A percentile compares a stretch with the other conserved stretches of the same genome.
phyloP scores from a whole-genome alignment of 495 filamentous ascomycete species.

The Hypoxylon rickii region DNA sequence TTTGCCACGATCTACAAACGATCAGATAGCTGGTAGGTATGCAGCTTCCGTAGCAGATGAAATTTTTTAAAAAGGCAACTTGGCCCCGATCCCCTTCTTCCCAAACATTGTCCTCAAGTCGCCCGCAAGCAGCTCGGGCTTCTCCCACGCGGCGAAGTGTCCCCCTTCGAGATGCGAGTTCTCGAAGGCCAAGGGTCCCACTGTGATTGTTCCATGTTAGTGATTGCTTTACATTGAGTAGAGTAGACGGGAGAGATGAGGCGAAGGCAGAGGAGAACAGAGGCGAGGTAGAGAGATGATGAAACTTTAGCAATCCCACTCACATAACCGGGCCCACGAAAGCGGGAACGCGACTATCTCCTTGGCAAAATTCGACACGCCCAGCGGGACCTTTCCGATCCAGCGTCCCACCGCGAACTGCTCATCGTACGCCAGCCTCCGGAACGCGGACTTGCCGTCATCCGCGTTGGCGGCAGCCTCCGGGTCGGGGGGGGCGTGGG shows the following conservation, averaged over 20 bases:
- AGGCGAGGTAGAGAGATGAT: background rate
- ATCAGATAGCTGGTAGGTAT: background rate
- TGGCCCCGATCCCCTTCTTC: slow-evolving; percentile 26
- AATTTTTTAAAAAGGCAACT: background rate
- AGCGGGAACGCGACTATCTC: slow-evolving; percentile 57
- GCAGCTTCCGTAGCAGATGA: background rate
- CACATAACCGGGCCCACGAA: slow-evolving; percentile 48
- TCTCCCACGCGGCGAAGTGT: slow-evolving; percentile 67
- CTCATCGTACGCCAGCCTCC: too few species aligned
- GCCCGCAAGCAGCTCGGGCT: slow-evolving; percentile 54
- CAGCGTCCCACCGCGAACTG: background rate
- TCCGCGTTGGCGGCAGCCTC: too few species aligned
- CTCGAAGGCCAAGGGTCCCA: slow-evolving; percentile 62
- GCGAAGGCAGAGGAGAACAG: too few species aligned
- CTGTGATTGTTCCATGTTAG: background rate
- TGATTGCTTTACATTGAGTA: background rate
- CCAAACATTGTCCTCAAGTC: slow-evolving; percentile 64
- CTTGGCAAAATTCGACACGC: slow-evolving; percentile 54
- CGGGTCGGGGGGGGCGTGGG: too few species aligned
- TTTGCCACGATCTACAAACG: background rate
- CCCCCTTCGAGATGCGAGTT: slow-evolving; percentile 58
- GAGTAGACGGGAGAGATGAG: background rate
- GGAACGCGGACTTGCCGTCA: too few species aligned
- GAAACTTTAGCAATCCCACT: too few species aligned
- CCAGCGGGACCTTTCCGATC: slow-evolving; percentile 32